phyloP scores from a whole-genome alignment of 1,139 yeast species.

The Blastobotrys illinoisensis region DNA sequence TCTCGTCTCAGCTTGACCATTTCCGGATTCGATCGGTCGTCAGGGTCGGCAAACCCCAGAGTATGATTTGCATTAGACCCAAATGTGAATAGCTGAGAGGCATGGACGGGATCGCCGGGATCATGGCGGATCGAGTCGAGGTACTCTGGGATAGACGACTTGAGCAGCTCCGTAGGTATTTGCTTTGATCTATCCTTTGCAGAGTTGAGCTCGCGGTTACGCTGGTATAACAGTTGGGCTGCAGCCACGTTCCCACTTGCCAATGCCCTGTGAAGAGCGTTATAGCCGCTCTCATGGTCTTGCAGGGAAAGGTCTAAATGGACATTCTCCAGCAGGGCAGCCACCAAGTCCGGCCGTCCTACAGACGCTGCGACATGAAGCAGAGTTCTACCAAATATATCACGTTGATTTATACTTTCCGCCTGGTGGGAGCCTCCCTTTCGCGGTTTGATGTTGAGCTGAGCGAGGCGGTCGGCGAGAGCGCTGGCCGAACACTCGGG shows the following conservation, averaged over 20 bases:
- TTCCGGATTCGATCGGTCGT: slow-evolving; percentile 43
- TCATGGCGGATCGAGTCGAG: not conserved
- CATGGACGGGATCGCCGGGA: not conserved
- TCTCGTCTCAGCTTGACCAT: slow-evolving; percentile 26
- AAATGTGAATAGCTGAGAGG: slow-evolving; percentile 50
- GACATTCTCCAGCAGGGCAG: slow-evolving; percentile 44
- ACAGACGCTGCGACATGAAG: slow-evolving; percentile 53
- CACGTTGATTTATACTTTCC: slow-evolving; percentile 46
- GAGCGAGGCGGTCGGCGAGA: not conserved
- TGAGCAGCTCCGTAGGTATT: slow-evolving; percentile 40
- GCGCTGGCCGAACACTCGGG: not conserved
- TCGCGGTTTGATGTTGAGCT: not conserved
- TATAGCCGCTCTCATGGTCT: slow-evolving; percentile 82
- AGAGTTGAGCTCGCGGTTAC: slow-evolving; percentile 38
- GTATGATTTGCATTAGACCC: slow-evolving; percentile 66
- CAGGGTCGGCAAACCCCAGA: slow-evolving; percentile 64
- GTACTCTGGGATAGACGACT: slow-evolving; percentile 9
- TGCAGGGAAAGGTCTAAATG: slow-evolving; percentile 39
- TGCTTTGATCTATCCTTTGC: slow-evolving; percentile 62
- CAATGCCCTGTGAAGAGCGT: slow-evolving; percentile 67
- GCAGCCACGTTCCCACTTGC: slow-evolving; percentile 54
- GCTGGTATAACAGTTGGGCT: slow-evolving; percentile 37
- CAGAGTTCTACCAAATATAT: slow-evolving; percentile 68
- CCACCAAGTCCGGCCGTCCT: slow-evolving; percentile 29
- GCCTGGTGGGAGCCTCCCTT: not conserved